Evolutionary conservation across 2,329 filamentous ascomycete genomes (phyloP).

Genomic region (Ophidiomyces ophidiicola): DNA sequence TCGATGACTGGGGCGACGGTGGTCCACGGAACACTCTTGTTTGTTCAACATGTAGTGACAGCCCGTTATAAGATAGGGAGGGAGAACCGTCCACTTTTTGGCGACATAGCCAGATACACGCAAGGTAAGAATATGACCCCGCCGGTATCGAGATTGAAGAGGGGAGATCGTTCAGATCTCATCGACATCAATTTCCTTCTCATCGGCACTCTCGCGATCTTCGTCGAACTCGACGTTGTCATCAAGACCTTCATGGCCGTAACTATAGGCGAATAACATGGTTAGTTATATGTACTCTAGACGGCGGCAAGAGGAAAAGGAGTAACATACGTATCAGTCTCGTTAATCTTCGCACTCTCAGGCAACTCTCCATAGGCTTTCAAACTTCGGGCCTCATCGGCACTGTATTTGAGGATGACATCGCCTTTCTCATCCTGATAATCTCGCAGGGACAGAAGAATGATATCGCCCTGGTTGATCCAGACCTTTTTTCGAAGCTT

Average conservation of each 20-base stretch:
- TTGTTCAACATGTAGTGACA: slow-evolving; percentile 1
- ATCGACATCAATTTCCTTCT: slow-evolving; percentile 85
- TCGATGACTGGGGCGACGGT: not conserved
- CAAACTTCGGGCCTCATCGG: slow-evolving; percentile 87
- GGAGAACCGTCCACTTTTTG: slow-evolving; percentile 4
- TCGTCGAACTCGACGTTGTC: slow-evolving; percentile 99
- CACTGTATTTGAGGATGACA: slow-evolving; percentile 87
- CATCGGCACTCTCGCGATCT: slow-evolving; percentile 57
- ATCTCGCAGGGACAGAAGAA: slow-evolving; percentile 74
- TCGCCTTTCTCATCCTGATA: slow-evolving; percentile 92
- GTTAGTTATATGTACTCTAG: slow-evolving; percentile 1
- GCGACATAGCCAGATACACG: slow-evolving; percentile 12
- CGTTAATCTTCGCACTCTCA: slow-evolving; percentile 98
- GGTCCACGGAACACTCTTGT: not conserved
- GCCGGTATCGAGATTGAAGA: slow-evolving; percentile 7
- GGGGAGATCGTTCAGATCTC: slow-evolving; percentile 56
- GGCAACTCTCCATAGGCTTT: slow-evolving; percentile 97
- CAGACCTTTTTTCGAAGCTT: slow-evolving; percentile 99
- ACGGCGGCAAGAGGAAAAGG: not conserved
- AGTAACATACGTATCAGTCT: slow-evolving; percentile 73
- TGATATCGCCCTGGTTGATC: slow-evolving; percentile 98
- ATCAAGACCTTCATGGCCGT: slow-evolving; percentile 79
- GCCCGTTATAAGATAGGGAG: not conserved
- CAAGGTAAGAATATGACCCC: slow-evolving; percentile 5
- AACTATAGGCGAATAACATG: slow-evolving; percentile 19